Percentiles rank a stretch among this genome's conserved stretches.
Evolutionary conservation across 441 rosid species (phyloP).

Genomic region (Erodium trifolium): DNA sequence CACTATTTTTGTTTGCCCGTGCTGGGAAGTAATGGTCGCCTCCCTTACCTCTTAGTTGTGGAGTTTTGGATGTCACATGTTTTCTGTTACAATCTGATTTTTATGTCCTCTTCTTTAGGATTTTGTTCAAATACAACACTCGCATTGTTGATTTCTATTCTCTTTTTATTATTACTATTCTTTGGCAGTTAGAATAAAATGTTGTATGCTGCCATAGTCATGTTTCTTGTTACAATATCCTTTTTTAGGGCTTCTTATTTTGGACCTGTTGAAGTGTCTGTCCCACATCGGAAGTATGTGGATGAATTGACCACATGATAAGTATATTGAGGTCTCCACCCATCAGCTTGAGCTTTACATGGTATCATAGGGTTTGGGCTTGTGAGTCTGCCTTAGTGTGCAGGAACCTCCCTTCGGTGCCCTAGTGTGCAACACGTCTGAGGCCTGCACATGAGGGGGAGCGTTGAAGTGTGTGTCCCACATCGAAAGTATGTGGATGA

Average conservation of each 20-base stretch:
- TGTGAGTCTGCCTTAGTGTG: too few species aligned
- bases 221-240: neutral
- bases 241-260: neutral
- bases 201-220: neutral
- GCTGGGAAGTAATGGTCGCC: neutral
- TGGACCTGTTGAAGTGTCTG: neutral
- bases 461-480: too few species aligned
- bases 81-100: neutral
- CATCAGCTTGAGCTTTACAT: too few species aligned
- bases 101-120: neutral
- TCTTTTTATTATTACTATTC: neutral
- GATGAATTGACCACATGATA: too few species aligned
- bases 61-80: conserved; percentile 3
- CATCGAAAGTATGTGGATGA: too few species aligned
- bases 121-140: neutral
- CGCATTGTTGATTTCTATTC: neutral
- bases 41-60: neutral
- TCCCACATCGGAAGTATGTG: too few species aligned
- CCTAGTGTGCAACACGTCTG: too few species aligned
- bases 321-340: too few species aligned
- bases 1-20: neutral
- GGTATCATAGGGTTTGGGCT: too few species aligned
- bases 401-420: too few species aligned
- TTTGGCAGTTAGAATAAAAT: neutral
- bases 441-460: too few species aligned